These are phyloP conservation scores for Sugiyamaella xylanicola DNA, from an alignment of 1,139 yeast species.

Conservation along the genomic window DNA sequence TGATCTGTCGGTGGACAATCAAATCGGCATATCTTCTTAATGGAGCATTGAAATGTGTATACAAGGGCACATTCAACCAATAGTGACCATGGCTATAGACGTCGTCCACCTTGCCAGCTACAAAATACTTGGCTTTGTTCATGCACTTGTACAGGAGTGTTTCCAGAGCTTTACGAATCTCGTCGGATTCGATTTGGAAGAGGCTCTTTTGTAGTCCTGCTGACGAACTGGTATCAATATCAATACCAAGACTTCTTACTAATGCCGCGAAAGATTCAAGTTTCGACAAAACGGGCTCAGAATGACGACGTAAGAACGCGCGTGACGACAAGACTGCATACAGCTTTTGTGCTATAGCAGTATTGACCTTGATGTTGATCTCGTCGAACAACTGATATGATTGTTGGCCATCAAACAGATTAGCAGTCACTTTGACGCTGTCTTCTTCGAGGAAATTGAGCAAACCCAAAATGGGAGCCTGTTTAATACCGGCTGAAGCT, in stretches of 20 bases:
- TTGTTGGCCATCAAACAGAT: conserved; percentile 65
- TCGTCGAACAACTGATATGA: conserved; percentile 70
- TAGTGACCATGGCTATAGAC: conserved; percentile 68
- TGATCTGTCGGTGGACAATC: conserved; percentile 89
- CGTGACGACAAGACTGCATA: conserved; percentile 76
- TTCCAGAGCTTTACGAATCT: conserved; percentile 74
- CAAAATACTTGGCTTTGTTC: conserved; percentile 81
- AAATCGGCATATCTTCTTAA: conserved; percentile 89
- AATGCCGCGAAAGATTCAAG: conserved; percentile 78
- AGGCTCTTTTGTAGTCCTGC: conserved; percentile 75
- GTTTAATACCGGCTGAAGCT: conserved; percentile 42
- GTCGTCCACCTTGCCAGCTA: conserved; percentile 86
- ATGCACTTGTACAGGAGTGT: conserved; percentile 78
- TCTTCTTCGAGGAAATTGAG: conserved; percentile 87
- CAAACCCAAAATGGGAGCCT: conserved; percentile 59
- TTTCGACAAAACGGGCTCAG: conserved; percentile 79
- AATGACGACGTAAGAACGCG: conserved; percentile 85
- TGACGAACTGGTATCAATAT: conserved; percentile 73
- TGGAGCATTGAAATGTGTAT: conserved; percentile 94
- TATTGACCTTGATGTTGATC: conserved; percentile 76
- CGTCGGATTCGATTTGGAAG: conserved; percentile 61
- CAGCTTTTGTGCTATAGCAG: conserved; percentile 80
- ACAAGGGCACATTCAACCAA: conserved; percentile 77
- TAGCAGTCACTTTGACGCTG: conserved; percentile 63
- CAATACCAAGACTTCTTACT: conserved; percentile 58